Base-by-base conservation (phyloP, 2,329 filamentous ascomycete genomes). In the Rhinocladiella mackenziei region DNA sequence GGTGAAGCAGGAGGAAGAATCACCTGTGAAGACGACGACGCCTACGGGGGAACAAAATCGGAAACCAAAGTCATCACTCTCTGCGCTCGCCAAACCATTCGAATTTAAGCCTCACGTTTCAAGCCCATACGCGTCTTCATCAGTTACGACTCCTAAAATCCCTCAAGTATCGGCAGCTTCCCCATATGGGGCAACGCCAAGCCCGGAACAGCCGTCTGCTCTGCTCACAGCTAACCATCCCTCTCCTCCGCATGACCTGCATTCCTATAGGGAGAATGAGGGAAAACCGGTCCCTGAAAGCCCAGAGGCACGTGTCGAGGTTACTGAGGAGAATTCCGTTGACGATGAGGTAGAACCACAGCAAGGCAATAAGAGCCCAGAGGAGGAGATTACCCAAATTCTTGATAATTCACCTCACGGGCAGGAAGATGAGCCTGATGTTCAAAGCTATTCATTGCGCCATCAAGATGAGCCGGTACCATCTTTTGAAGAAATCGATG, bases 401-500 rank as follows among this genome's bases (percentile, higher is more conserved):
- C 9, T 6, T 18, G 20, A 37, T 2, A 6, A 6, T 5, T 19
- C 5, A 15, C 23, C 2, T 17, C 20, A 37, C 10, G 25, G 9
- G 9, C 23, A 34, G 32, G 19, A 13, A 17, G 35, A 48, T 17
- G 33, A 43, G 17, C 37, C 41, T 35, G 43, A 43, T 17, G 36
- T 33, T 11, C 31, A 43, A 17, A 32, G 20, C 28, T 15, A 36
- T 19, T 23, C 20, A 25, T 17, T 25, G 13, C 44, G 34, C 2
- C 38, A 43, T 13, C 22, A 46, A 14, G 52, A 52, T 17, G 46
- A 53, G 15, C 23, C 37, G 5, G 32, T 43, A 3, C 51, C 55
- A 13, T 57, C 56, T 1, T 56, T 51, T 32, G 55, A 91, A 55
- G 89, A 96, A 60, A 89, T 96, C 58, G 89, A 96, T 68, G 87